Conservation (phyloP, 768 basidiomycete species). For the Mycena sanguinolenta region DNA sequence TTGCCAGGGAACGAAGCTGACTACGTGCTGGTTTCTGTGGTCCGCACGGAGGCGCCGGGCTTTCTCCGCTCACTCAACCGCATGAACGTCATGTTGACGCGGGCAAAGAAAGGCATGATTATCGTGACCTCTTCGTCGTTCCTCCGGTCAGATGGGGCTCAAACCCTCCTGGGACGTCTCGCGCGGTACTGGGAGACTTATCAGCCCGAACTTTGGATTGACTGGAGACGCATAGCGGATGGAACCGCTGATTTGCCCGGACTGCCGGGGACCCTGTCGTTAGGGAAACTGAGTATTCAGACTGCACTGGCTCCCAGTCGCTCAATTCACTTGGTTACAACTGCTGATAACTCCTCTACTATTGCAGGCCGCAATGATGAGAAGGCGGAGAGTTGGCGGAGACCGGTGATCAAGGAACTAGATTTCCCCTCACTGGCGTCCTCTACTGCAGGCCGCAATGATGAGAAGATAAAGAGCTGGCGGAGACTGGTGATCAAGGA, state of each 20-base stretch:
- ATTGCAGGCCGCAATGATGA: slow-evolving; percentile 7
- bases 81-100: slow-evolving; percentile 20
- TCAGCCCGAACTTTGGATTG: slow-evolving; percentile 4
- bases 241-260: slow-evolving; percentile 17
- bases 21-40: slow-evolving; percentile 23
- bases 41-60: slow-evolving; percentile 19
- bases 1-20: slow-evolving; percentile 22
- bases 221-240: slow-evolving; percentile 23
- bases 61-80: slow-evolving; percentile 22
- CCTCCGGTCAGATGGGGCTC: slow-evolving; percentile 13
- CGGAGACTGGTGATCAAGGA: too few relatives aligned
- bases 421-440: too few relatives aligned
- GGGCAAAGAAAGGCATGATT: slow-evolving; percentile 18
- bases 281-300: background rate
- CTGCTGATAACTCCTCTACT: background rate
- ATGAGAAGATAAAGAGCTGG: too few relatives aligned
- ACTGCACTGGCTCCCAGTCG: background rate
- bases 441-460: too few relatives aligned
- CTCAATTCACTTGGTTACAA: too few relatives aligned
- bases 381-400: too few relatives aligned
- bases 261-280: background rate
- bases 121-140: slow-evolving; percentile 16
- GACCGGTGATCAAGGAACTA: too few relatives aligned
- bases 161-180: slow-evolving; percentile 18
- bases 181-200: slow-evolving; percentile 18